Evolutionary conservation across 176 grass and related monocot species (phyloP).

Genomic region (Triticum timopheevii): DNA sequence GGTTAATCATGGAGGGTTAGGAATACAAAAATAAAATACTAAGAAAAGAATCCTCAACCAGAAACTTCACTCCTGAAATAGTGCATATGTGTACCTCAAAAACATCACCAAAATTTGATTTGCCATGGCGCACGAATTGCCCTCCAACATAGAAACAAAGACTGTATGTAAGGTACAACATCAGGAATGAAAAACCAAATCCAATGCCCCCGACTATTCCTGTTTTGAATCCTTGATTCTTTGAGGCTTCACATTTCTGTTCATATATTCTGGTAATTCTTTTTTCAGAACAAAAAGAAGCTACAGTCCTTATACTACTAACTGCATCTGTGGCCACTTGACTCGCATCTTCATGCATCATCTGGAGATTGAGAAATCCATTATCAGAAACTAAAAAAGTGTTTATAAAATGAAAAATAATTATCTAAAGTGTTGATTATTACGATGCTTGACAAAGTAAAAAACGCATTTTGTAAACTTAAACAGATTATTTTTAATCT

Average conservation of each 20-base stretch:
- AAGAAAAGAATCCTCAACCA: background rate
- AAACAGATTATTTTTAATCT: background rate
- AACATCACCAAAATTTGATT: slow-evolving; percentile 47
- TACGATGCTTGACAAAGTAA: background rate
- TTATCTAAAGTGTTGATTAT: background rate
- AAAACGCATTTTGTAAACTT: background rate
- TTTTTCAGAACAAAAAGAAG: slow-evolving; percentile 67
- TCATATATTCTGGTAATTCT: slow-evolving; percentile 49
- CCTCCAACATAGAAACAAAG: slow-evolving; percentile 73
- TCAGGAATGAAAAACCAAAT: slow-evolving; percentile 63
- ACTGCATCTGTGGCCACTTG: slow-evolving; percentile 72
- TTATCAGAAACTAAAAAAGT: background rate
- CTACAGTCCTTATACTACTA: slow-evolving; percentile 64
- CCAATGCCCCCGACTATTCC: slow-evolving; percentile 56
- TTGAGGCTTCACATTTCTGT: slow-evolving; percentile 59
- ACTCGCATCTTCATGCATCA: slow-evolving; percentile 70
- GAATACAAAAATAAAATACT: background rate
- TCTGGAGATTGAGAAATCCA: slow-evolving; percentile 13
- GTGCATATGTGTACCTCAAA: slow-evolving; percentile 48
- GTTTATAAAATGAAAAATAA: background rate
- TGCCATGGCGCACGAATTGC: slow-evolving; percentile 41
- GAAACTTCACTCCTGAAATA: background rate
- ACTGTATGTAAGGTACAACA: slow-evolving; percentile 53
- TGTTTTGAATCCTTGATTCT: slow-evolving; percentile 51
- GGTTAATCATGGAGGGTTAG: background rate